Conservation (phyloP, 139 green algal genomes). For the Edaphochlamys debaryana region DNA sequence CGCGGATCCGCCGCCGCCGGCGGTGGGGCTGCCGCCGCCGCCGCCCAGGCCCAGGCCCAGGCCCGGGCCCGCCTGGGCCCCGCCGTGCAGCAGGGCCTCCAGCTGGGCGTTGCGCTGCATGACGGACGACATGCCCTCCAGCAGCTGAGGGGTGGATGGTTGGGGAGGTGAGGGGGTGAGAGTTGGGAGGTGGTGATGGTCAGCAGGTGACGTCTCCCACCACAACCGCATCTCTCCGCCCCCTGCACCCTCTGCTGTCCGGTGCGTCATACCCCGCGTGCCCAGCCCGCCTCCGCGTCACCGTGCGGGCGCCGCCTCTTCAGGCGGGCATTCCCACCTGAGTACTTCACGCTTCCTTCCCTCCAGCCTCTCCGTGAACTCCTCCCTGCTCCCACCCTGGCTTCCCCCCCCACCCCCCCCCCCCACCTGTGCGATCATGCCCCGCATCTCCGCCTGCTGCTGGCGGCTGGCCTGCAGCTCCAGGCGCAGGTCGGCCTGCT, state of each 20-base stretch:
- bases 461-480: constrained; percentile 9
- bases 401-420: background rate
- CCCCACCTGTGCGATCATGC: constrained; percentile 7
- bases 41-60: background rate
- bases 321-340: background rate
- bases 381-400: background rate
- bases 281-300: too few species aligned
- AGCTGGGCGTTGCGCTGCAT: constrained; percentile 31
- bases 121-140: constrained; percentile 4
- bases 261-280: too few species aligned
- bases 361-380: background rate
- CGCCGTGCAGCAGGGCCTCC: constrained; percentile 11
- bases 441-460: constrained; percentile 15
- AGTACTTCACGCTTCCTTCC: background rate
- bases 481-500: constrained; percentile 4
- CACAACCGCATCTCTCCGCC: too few species aligned
- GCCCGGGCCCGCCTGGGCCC: too few species aligned
- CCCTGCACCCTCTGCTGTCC: too few species aligned
- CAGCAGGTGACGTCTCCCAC: too few species aligned
- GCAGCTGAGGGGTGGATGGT: background rate
- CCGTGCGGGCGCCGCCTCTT: background rate
- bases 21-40: background rate
- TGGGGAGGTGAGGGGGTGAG: background rate
- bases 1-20: background rate
- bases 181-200: background rate